Conservation (phyloP, 202 grass and related monocot species). For the Hordeum pubiflorum region DNA sequence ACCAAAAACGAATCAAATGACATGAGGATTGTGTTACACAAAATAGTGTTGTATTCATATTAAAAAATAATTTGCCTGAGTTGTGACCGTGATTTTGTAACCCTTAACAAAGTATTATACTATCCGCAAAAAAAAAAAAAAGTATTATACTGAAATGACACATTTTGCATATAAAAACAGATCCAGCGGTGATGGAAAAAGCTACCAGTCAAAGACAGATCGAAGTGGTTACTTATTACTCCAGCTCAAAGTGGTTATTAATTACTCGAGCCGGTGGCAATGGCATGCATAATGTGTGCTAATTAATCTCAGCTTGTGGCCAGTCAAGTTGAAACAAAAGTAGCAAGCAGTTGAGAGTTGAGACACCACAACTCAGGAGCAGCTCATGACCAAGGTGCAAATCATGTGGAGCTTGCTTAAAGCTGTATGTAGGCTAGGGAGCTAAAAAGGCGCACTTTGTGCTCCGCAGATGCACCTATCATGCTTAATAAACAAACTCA, state of each 20-base stretch:
- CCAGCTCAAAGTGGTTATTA: conserved; percentile 19
- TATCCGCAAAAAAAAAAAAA: no score
- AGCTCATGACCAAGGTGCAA: conserved; percentile 35
- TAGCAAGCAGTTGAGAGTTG: neutral
- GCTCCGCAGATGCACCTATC: conserved; percentile 28
- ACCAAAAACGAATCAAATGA: neutral
- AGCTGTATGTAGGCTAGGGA: conserved; percentile 30
- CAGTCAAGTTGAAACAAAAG: conserved; percentile 22
- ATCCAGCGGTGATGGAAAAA: neutral
- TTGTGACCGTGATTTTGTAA: neutral
- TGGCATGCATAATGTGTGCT: neutral
- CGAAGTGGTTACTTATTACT: conserved; percentile 18
- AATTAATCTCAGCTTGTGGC: conserved; percentile 7
- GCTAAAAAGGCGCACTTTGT: conserved; percentile 28
- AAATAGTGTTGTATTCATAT: neutral
- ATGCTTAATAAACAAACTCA: conserved; percentile 32
- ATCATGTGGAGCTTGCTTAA: conserved; percentile 62
- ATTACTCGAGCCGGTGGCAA: conserved; percentile 6
- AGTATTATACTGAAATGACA: neutral
- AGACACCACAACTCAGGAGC: conserved; percentile 42
- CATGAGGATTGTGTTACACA: neutral
- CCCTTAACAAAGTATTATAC: neutral
- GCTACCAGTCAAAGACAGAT: conserved; percentile 28
- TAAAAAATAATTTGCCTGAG: no score
- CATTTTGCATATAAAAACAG: no score